Conservation (phyloP, 2,329 filamentous ascomycete genomes). For the Claviceps capensis region DNA sequence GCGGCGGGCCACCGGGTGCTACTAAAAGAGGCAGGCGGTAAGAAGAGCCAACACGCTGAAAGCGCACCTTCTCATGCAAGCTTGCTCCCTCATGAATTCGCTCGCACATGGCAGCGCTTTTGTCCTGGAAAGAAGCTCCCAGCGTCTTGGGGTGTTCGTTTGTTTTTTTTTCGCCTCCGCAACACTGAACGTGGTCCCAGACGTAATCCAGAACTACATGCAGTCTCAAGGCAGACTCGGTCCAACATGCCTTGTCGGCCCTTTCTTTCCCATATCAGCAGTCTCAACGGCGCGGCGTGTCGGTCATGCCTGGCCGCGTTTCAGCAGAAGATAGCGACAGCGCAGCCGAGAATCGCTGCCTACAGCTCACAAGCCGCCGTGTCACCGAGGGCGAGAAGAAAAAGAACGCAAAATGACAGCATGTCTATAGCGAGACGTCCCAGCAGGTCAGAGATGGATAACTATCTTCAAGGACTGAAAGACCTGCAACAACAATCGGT, state of each 20-base stretch:
- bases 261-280: slow-evolving; percentile 20
- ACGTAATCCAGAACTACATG: neutral
- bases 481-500: slow-evolving; percentile 10
- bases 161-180: neutral
- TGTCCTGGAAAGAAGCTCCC: too few species aligned
- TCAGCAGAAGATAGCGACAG: slow-evolving; percentile 12
- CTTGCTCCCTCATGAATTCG: too few species aligned
- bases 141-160: neutral
- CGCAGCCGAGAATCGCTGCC: slow-evolving; percentile 16
- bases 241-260: slow-evolving; percentile 23
- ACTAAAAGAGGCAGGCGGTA: slow-evolving; percentile 18
- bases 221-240: neutral
- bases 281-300: slow-evolving; percentile 23
- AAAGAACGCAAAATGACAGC: slow-evolving; percentile 4
- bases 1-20: neutral
- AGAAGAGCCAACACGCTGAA: neutral
- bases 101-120: too few species aligned
- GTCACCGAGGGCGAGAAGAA: slow-evolving; percentile 9
- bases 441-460: slow-evolving; percentile 13
- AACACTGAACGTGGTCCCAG: neutral
- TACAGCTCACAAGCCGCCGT: slow-evolving; percentile 20
- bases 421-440: slow-evolving; percentile 13
- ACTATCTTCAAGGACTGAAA: slow-evolving; percentile 16
- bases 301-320: slow-evolving; percentile 22
- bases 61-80: too few species aligned